Base-by-base conservation (phyloP, 306 rosid species). In the Sicyos baderoa region DNA sequence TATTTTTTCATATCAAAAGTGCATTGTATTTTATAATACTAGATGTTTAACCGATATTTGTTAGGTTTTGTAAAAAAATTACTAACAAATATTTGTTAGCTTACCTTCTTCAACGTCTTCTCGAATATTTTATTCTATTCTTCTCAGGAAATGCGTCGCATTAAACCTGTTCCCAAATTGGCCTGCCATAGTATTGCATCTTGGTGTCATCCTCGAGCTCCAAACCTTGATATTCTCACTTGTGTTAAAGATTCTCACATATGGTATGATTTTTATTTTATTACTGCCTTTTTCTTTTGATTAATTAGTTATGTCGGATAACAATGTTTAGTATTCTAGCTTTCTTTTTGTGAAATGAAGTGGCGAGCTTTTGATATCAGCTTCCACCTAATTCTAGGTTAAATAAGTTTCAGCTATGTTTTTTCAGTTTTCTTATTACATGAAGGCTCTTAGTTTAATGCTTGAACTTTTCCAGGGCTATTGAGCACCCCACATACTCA, bases 151-250 rank as follows among this genome's bases (percentile, higher is more conserved):
- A 76, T 94, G 78, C 89, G 99, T 51, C 97, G 99, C 70, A 83
- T 94, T 68, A 94, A 94, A 79, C 99, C 99, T 57, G 99, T 94
- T 78, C 89, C 97, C 37, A 94, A 78, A 82, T 62, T 94, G 79
- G 96, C 96, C 76, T 94, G 99, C 86, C 99, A 94, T 70, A 94
- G 99, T 75, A 95, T 94, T 73, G 97, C 96, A 67, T 90, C 99
- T 70, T 94, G 99, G 99, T 85, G 97, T 73, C 99, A 94, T 69
- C 99, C 99, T 72, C 90, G 99, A 79, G 97, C 96, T 54, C 99
- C 99, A 72, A 94, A 88, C 83, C 99, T 94, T 72, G 97, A 94
- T 84, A 94, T 94, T 76, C 76, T 94, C 76, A 94, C 99, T 47
- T 94, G 99, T 47, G 97, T 90, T 71, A 94, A 94, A 80, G 99